Conservation (phyloP, 345 rosid genomes). For the Isatis tinctoria region DNA sequence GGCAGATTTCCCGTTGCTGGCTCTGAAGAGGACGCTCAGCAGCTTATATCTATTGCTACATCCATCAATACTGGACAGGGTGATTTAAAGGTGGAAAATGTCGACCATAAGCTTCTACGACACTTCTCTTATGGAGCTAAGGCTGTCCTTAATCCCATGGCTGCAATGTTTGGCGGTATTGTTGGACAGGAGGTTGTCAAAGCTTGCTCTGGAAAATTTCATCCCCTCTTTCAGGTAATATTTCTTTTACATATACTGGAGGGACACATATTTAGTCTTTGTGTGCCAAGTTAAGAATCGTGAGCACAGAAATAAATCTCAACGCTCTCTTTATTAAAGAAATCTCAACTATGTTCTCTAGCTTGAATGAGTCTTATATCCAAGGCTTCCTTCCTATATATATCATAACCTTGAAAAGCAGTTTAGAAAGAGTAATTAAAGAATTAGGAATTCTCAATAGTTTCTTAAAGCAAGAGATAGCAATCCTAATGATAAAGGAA, state of each 20-base stretch:
- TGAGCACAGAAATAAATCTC: neutral
- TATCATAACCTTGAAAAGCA: neutral
- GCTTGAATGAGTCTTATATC: neutral
- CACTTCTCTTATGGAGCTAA: slow-evolving; percentile 92
- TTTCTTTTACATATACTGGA: neutral
- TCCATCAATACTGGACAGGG: slow-evolving; percentile 64
- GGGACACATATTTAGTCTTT: neutral
- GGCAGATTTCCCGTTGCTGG: slow-evolving; percentile 87
- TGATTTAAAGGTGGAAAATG: slow-evolving; percentile 67
- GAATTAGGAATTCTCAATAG: neutral
- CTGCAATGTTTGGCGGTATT: slow-evolving; percentile 99
- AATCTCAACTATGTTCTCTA: neutral
- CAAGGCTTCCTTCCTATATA: neutral
- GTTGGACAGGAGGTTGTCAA: slow-evolving; percentile 98
- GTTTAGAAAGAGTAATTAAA: neutral
- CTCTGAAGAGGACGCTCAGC: slow-evolving; percentile 86
- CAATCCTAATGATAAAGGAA: neutral
- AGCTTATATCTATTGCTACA: slow-evolving; percentile 59
- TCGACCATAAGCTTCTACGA: slow-evolving; percentile 68
- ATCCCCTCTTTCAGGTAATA: slow-evolving; percentile 87
- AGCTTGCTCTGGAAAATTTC: slow-evolving; percentile 98
- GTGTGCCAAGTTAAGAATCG: neutral
- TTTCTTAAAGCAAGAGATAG: neutral
- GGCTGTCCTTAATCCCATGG: slow-evolving; percentile 98
- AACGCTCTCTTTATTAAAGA: neutral